Conservation (phyloP, 78 protist species). For the Ministeria vibrans region DNA sequence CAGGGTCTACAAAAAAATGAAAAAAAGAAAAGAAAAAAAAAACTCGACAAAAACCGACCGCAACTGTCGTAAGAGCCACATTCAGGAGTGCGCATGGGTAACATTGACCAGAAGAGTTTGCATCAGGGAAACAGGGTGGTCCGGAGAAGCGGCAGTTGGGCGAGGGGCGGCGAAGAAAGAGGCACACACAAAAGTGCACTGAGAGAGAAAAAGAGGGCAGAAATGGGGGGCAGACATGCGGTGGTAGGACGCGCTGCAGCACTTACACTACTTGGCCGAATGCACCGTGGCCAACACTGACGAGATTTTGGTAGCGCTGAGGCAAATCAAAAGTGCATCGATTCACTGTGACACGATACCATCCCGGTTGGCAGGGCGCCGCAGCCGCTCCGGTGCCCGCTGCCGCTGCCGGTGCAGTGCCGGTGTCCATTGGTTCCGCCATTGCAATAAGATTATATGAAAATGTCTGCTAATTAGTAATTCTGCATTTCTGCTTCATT, state of each 20-base stretch:
- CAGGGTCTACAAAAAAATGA: not conserved
- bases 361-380: too few species aligned
- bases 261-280: slow-evolving; percentile 18
- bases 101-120: too few species aligned
- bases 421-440: too few species aligned
- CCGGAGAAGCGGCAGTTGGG: not conserved
- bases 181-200: not conserved
- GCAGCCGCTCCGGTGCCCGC: too few species aligned
- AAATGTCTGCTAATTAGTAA: too few species aligned
- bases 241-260: not conserved
- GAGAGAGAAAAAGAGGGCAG: not conserved
- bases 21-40: not conserved
- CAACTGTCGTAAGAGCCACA: not conserved
- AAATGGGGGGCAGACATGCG: not conserved
- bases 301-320: not conserved
- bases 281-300: slow-evolving; percentile 6
- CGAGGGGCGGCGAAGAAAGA: not conserved
- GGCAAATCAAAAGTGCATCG: slow-evolving; percentile 27
- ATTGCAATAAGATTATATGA: too few species aligned
- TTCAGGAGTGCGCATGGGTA: not conserved
- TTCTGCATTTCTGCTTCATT: too few species aligned
- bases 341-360: too few species aligned
- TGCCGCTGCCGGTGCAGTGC: too few species aligned
- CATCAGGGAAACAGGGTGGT: too few species aligned
- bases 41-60: not conserved